Evolutionary conservation across 2,329 filamentous ascomycete genomes (phyloP).

Genomic region (Penicillium sp.): DNA sequence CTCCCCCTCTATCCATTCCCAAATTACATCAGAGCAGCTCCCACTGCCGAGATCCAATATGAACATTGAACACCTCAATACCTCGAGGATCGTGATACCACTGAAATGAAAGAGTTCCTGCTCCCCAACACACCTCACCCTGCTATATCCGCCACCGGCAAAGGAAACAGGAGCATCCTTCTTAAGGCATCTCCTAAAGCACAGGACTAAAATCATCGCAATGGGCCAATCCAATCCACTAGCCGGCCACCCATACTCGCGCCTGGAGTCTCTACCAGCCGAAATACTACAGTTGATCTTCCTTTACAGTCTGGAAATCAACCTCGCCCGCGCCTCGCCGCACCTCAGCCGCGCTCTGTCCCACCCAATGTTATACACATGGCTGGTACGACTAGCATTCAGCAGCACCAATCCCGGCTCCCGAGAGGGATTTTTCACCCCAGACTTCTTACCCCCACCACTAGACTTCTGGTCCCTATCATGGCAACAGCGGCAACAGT

Average conservation of each 20-base stretch:
- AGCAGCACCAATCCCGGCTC: conserved; percentile 35
- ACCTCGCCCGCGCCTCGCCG: conserved; percentile 43
- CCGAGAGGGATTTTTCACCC: conserved; percentile 31
- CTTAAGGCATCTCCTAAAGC: background rate
- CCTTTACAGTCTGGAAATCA: conserved; percentile 46
- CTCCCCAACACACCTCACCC: background rate
- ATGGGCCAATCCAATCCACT: conserved; percentile 13
- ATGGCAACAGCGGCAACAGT: conserved; percentile 23
- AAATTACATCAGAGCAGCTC: background rate
- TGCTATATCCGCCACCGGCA: background rate
- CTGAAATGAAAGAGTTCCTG: conserved; percentile 5
- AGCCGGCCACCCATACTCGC: conserved; percentile 17
- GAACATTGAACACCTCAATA: background rate
- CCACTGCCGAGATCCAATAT: background rate
- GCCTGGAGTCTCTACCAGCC: conserved; percentile 44
- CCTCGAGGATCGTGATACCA: conserved; percentile 2
- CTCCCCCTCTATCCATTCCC: conserved; percentile 5
- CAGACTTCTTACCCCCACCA: conserved; percentile 37
- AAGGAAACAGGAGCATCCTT: background rate
- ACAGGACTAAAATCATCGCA: background rate
- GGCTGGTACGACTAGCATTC: conserved; percentile 42
- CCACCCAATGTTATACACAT: conserved; percentile 39
- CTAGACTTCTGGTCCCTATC: conserved; percentile 33
- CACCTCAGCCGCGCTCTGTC: conserved; percentile 40
- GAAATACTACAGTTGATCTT: conserved; percentile 52